Evolutionary conservation across 768 basidiomycete species (phyloP).

Genomic region (Lyophyllum atratum): DNA sequence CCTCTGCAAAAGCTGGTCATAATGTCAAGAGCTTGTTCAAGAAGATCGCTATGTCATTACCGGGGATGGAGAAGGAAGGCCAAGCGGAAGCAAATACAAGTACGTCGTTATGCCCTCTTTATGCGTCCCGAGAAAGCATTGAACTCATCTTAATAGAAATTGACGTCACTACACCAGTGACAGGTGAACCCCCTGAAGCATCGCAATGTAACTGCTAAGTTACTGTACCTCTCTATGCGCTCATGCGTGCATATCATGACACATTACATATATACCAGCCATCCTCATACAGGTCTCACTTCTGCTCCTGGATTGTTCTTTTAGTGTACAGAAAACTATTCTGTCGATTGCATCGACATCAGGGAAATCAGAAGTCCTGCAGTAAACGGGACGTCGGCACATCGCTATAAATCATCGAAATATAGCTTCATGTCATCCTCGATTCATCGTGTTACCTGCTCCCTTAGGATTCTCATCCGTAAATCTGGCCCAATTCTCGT

Average conservation of each 20-base stretch:
- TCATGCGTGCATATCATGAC: constrained; percentile 15
- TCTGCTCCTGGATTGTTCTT: constrained; percentile 16
- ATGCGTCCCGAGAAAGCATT: not conserved
- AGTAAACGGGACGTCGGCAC: not conserved
- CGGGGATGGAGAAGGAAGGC: constrained; percentile 89
- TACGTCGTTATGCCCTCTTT: constrained; percentile 26
- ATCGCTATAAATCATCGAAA: not conserved
- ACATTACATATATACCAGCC: constrained; percentile 21
- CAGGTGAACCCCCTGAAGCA: constrained; percentile 79
- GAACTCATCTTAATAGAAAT: constrained; percentile 61
- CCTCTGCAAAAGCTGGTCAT: constrained; percentile 98
- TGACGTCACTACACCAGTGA: constrained; percentile 78
- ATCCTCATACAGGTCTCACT: not conserved
- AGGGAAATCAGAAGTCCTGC: not conserved
- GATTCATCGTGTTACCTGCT: constrained; percentile 97
- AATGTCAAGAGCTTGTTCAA: constrained; percentile 99
- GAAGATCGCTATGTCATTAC: constrained; percentile 98
- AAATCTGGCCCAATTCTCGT: constrained; percentile 90
- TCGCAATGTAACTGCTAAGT: constrained; percentile 81
- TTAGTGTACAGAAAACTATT: constrained; percentile 23
- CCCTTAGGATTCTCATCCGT: constrained; percentile 87
- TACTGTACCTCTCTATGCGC: constrained; percentile 7
- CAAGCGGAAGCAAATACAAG: constrained; percentile 61
- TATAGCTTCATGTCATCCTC: constrained; percentile 53
- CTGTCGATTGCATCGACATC: not conserved